Evolutionary conservation across 192 early-diverging fungal genomes (phyloP).

Genomic region (Spizellomyces sp.): DNA sequence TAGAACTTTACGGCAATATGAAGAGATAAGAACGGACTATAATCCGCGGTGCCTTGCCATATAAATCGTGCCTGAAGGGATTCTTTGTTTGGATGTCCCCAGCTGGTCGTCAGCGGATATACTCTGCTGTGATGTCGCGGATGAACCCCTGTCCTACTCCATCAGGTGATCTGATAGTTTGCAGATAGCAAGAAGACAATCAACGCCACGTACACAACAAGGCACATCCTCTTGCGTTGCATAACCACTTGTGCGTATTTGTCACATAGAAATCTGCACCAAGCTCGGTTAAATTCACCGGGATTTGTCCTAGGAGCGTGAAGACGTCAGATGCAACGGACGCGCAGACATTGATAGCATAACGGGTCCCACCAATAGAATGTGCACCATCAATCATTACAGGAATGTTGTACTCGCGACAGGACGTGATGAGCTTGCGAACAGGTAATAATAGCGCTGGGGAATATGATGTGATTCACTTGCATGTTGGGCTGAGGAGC

Average conservation of each 20-base stretch:
- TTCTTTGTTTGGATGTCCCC: conserved; percentile 17
- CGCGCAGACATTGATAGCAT: no score
- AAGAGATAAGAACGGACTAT: conserved; percentile 34
- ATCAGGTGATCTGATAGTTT: background rate
- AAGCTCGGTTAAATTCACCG: conserved; percentile 26
- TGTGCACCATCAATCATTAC: conserved; percentile 47
- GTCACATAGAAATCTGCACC: conserved; percentile 61
- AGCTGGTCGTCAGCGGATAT: conserved; percentile 34
- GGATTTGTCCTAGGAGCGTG: no score
- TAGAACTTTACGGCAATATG: conserved; percentile 17
- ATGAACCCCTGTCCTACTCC: conserved; percentile 12
- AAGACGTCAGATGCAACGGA: no score
- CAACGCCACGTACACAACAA: conserved; percentile 17
- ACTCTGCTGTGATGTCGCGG: conserved; percentile 21
- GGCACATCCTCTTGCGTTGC: conserved; percentile 37
- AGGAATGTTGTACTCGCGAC: conserved; percentile 22
- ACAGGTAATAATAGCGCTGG: conserved; percentile 39
- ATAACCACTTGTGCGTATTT: conserved; percentile 51
- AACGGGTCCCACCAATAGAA: conserved; percentile 28
- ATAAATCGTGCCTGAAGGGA: conserved; percentile 37
- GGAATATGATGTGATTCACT: background rate
- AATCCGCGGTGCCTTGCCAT: conserved; percentile 50
- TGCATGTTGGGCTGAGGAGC: background rate
- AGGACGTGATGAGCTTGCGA: conserved; percentile 32
- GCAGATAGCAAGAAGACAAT: background rate